Evolutionary conservation across 345 rosid genomes (phyloP), one percentile per base, ranked within the genome.

Genomic region (Pugionium dolabratum): DNA sequence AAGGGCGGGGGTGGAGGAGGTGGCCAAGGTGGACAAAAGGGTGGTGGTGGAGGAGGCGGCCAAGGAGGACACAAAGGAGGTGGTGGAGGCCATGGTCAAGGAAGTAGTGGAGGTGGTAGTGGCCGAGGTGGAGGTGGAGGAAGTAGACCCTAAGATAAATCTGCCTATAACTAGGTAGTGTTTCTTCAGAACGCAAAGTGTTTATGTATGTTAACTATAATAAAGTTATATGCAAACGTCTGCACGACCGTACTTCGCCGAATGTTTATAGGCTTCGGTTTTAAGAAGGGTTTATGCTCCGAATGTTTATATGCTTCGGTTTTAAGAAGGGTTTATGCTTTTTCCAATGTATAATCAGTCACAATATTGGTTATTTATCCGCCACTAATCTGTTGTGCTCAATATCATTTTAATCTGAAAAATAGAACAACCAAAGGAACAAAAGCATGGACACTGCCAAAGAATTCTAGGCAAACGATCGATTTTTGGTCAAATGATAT

Each of bases 211-310:
- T 9, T 18, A 33, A 55, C 37, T 63, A 54, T 4, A 63, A 71
- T 71, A 71, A 71, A 47, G 43, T 30, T 46, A 26, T 29, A 36
- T 55, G 58, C 32, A 25, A 25, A 31, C 55, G 58, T 39, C 33
- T 39, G 45, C 6, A 43, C 40, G 6, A 50, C 44, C 3, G 6
- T 33, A 30, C 49, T 48, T 9, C 4, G 5, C 54, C 37, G 53
- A 60, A 42, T 27, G 61, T 61, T 32, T 25, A 39, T 9, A 18
- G 18, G 18, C 18, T 18, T 18, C 18, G 18, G 18, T 18, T 18
- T 18, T 18, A 18, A 18, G 18, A 18, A 18, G 18, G 18, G 18
- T 18, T 18, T 18, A 18, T 18, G 18, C 18, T 18, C 18, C 18
- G 18, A 18, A 18, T 18, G 18, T 18, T 18, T 18, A 18, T 18